These are phyloP conservation scores for Ophiocordyceps australis DNA, from an alignment of 2,329 filamentous ascomycete genomes.

Conservation along the genomic window DNA sequence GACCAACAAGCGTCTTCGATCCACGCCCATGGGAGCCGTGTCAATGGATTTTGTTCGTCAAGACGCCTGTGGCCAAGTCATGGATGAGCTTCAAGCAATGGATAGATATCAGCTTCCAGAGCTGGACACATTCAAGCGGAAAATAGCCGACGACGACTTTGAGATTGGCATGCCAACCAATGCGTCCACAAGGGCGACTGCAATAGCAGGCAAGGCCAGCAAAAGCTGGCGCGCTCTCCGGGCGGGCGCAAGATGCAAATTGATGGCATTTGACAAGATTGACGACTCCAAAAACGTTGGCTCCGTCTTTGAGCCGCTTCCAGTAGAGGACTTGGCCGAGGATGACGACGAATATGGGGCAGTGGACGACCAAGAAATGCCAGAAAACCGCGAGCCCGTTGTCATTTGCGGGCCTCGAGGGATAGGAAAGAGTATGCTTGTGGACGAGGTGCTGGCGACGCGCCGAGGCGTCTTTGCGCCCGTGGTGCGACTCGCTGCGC, in stretches of 20 bases:
- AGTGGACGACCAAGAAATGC: conserved; percentile 18
- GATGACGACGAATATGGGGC: conserved; percentile 14
- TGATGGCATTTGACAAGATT: conserved; percentile 71
- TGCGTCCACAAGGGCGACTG: conserved; percentile 33
- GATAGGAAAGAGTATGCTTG: conserved; percentile 43
- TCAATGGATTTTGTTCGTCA: conserved; percentile 65
- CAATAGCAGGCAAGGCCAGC: conserved; percentile 60
- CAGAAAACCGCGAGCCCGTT: conserved; percentile 33
- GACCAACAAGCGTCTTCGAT: conserved; percentile 50
- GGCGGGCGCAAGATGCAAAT: conserved; percentile 54
- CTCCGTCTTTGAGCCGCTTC: conserved; percentile 33
- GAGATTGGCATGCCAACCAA: conserved; percentile 68
- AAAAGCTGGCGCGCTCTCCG: conserved; percentile 83
- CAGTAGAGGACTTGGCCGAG: conserved; percentile 15
- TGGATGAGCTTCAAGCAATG: conserved; percentile 51
- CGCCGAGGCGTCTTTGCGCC: conserved; percentile 47
- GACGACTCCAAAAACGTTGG: conserved; percentile 61
- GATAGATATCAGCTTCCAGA: conserved; percentile 51
- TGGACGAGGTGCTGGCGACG: conserved; percentile 42
- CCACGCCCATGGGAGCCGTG: conserved; percentile 52
- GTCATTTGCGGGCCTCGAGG: conserved; percentile 49
- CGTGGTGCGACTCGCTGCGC: conserved; percentile 36
- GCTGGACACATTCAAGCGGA: conserved; percentile 50
- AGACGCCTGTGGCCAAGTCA: conserved; percentile 34
- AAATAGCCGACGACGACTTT: conserved; percentile 64